Percentiles rank a stretch among this genome's conserved stretches.
These are phyloP conservation scores for Monilinia aucupariae DNA, from an alignment of 2,329 filamentous ascomycete genomes.

Conservation along the genomic window DNA sequence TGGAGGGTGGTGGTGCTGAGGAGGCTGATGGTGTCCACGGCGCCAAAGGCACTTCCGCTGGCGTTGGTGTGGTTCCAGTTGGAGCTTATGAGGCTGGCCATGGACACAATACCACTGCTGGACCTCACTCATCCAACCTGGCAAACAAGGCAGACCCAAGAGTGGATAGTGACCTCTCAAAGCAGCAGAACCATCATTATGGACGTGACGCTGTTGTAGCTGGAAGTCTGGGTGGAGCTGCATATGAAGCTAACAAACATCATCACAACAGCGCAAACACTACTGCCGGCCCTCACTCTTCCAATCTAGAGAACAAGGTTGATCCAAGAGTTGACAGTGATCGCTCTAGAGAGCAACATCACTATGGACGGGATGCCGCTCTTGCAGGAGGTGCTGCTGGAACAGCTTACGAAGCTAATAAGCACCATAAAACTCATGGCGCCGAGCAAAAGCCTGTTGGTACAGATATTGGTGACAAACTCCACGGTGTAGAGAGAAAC, in stretches of 20 bases:
- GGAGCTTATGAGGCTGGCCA: constrained; percentile 18
- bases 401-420: constrained; percentile 4
- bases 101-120: constrained; percentile 30
- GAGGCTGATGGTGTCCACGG: constrained; percentile 26
- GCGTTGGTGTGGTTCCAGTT: constrained; percentile 9
- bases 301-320: constrained; percentile 38
- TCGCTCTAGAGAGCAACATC: constrained; percentile 22
- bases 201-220: constrained; percentile 22
- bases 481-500: constrained; percentile 24
- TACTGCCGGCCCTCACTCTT: constrained; percentile 35
- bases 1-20: constrained; percentile 30
- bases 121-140: constrained; percentile 36
- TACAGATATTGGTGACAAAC: constrained; percentile 19
- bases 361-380: constrained; percentile 23
- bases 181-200: constrained; percentile 19
- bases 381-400: constrained; percentile 18
- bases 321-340: constrained; percentile 38
- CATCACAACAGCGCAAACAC: constrained; percentile 17
- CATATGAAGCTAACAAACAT: constrained; percentile 15
- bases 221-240: constrained; percentile 18
- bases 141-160: constrained; percentile 40
- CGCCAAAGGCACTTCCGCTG: constrained; percentile 19
- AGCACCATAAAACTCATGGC: constrained; percentile 22
- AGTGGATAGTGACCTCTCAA: constrained; percentile 31
- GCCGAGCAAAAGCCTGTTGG: constrained; percentile 8